Base-by-base conservation (phyloP, 2,329 filamentous ascomycete species). In the Cladosporium sp. region DNA sequence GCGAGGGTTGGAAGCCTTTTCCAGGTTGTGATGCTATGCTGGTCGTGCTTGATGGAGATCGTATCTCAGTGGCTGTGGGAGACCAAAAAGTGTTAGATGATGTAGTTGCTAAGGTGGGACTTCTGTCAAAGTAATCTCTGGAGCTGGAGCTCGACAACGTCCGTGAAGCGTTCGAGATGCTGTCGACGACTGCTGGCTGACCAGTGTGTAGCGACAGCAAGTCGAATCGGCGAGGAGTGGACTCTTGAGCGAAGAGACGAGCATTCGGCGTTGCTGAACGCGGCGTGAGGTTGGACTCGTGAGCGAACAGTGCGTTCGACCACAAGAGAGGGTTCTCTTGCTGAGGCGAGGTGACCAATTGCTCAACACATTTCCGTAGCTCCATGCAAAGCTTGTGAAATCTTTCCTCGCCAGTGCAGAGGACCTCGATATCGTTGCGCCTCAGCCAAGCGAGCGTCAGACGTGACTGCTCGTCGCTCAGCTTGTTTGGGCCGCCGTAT, bases 361-460 rank as follows among this genome's bases (percentile, higher is more conserved):
- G 90, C 60, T 83, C 86, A 58, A 95, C 85, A 64, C 89, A 95
- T 56, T 83, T 86, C 62, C 92, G 87, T 28, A 97, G 81, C 67
- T 97, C 93, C 59, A 90, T 87, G 65, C 86, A 93, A 68, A 98
- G 93, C 9, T 91, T 84, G 67, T 97, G 93, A 34, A 98, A 92
- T 46, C 93, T 78, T 70, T 98, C 93, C 67, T 98, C 93, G 5
- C 92, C 93, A 60, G 84, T 86, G 71, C 93, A 98, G 60, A 97
- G 92, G 64, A 95, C 95, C 67, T 95, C 89, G 32, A 97, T 85
- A 11, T 84, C 83, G 58, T 85, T 86, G 59, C 87, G 83, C 45
- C 86, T 83, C 49, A 97, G 76, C 89, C 92, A 98, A 52, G 83
- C 82, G 16, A 80, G 75, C 0, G 90, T 95, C 59, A 90, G 84